These are phyloP conservation scores for Pythium graminicola DNA, from an alignment of 352 stramenopile species.

Conservation along the genomic window DNA sequence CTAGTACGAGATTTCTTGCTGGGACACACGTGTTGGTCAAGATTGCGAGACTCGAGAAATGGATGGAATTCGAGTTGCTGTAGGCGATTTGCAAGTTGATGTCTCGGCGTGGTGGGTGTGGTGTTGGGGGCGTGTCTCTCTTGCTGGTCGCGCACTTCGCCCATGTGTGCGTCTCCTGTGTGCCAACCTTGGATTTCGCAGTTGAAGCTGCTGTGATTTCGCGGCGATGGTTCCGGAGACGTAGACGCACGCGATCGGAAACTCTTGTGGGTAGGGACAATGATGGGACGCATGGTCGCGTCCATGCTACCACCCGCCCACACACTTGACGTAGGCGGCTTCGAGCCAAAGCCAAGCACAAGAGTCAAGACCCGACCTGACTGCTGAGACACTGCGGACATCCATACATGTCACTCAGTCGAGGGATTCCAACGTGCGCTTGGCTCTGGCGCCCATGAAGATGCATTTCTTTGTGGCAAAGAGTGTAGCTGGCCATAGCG, in stretches of 20 bases:
- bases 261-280: neutral
- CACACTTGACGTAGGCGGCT: no score
- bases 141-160: constrained; percentile 12
- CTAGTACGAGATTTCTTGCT: no score
- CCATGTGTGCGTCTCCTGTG: constrained; percentile 15
- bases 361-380: constrained; percentile 7
- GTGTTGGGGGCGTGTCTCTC: neutral
- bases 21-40: neutral
- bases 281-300: constrained; percentile 1
- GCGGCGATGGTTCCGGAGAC: neutral
- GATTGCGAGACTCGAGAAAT: neutral
- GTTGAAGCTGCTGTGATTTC: constrained; percentile 5
- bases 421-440: constrained; percentile 8
- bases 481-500: neutral
- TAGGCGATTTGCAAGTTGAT: constrained; percentile 4
- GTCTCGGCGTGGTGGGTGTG: neutral
- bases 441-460: constrained; percentile 9
- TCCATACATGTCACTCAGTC: constrained; percentile 7
- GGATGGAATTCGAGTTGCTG: constrained; percentile 4
- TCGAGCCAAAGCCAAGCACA: neutral
- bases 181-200: neutral
- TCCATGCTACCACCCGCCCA: constrained; percentile 1
- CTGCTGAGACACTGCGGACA: constrained; percentile 17
- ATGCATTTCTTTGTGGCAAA: constrained; percentile 18
- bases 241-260: neutral